Percentiles rank a stretch among this genome's conserved stretches.
Evolutionary conservation across 352 stramenopile genomes (phyloP).

Genomic region (Phytophthora palmivora): DNA sequence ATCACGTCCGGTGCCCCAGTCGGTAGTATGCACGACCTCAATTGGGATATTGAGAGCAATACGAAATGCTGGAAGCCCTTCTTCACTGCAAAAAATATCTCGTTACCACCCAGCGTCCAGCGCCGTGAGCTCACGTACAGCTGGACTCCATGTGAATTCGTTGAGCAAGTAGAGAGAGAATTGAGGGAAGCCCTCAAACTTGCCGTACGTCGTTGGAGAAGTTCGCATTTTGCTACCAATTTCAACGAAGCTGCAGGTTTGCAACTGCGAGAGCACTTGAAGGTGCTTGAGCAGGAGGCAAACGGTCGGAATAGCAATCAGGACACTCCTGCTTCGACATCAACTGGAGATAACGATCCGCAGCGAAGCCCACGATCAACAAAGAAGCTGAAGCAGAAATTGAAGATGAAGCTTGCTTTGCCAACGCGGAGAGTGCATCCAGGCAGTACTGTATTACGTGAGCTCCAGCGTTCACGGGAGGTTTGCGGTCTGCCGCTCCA

Average conservation of each 20-base stretch:
- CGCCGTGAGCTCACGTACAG: constrained; percentile 62
- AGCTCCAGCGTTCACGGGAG: constrained; percentile 51
- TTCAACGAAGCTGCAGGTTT: constrained; percentile 89
- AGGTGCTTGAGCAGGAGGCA: constrained; percentile 65
- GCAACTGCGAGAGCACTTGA: constrained; percentile 79
- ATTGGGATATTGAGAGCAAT: constrained; percentile 88
- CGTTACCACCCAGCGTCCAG: constrained; percentile 50
- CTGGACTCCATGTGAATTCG: constrained; percentile 56
- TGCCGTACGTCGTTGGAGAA: constrained; percentile 90
- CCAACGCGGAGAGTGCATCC: constrained; percentile 17
- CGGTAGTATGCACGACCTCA: constrained; percentile 59
- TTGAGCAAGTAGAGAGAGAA: constrained; percentile 80
- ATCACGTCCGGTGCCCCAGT: not conserved
- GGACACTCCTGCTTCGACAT: not conserved
- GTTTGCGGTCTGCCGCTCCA: constrained; percentile 88
- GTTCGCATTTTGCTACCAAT: constrained; percentile 75
- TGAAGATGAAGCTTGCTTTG: constrained; percentile 33
- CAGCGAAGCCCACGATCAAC: constrained; percentile 19
- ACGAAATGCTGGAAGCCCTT: constrained; percentile 88
- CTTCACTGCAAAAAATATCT: constrained; percentile 45
- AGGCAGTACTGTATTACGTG: constrained; percentile 28
- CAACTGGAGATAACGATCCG: constrained; percentile 5
- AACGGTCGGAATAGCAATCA: constrained; percentile 14
- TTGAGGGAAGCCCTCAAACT: constrained; percentile 86
- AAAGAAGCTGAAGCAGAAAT: constrained; percentile 30